These are phyloP conservation scores for Colletotrichum sp. DNA, from an alignment of 2,329 filamentous ascomycete genomes.

Conservation along the genomic window DNA sequence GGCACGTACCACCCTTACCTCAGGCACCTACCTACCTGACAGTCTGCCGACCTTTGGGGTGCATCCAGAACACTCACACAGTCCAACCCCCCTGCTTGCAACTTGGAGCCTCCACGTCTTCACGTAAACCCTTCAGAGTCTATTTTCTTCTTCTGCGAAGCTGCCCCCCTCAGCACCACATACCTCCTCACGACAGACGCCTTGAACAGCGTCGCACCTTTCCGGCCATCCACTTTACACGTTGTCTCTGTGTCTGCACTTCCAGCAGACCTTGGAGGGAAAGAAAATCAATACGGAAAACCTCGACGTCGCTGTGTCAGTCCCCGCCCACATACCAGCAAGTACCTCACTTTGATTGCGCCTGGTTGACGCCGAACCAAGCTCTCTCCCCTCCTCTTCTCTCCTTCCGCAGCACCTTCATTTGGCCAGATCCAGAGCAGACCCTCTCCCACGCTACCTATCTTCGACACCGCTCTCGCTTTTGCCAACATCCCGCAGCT, in stretches of 20 bases:
- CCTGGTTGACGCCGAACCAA: slow-evolving; percentile 13
- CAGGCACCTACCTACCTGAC: not conserved
- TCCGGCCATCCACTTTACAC: not conserved
- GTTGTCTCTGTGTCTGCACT: not conserved
- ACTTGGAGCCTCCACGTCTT: slow-evolving; percentile 17
- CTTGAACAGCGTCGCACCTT: not conserved
- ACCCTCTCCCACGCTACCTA: not conserved
- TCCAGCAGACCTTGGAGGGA: not conserved
- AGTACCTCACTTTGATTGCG: not conserved
- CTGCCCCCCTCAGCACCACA: not conserved
- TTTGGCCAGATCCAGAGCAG: not conserved
- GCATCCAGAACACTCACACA: not conserved
- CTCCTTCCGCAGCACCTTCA: not conserved
- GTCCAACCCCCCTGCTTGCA: slow-evolving; percentile 2
- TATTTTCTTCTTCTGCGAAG: slow-evolving; percentile 10
- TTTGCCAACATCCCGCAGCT: not conserved
- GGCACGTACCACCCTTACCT: not conserved
- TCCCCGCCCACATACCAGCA: not conserved
- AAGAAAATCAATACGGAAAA: not conserved
- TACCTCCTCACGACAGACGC: not conserved
- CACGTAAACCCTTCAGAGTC: slow-evolving; percentile 8
- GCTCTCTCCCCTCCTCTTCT: slow-evolving; percentile 7
- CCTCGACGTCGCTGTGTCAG: not conserved
- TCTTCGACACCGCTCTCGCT: not conserved
- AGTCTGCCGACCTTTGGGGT: not conserved